Conservation (phyloP, 805 yeast genomes). For the Phaffomyces thermotolerans region DNA sequence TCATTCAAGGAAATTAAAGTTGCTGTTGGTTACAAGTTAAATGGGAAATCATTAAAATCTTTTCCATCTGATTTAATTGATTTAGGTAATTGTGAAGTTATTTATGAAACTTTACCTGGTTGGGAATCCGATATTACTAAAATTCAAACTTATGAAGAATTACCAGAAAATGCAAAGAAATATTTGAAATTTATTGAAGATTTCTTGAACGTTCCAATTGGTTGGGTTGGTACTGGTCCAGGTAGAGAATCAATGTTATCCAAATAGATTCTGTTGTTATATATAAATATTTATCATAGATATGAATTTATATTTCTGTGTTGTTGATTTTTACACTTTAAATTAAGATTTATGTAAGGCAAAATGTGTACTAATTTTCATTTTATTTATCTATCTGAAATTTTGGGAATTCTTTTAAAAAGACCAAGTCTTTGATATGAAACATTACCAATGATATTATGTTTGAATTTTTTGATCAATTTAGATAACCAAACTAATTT, state of each 20-base stretch:
- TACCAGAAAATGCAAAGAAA: slow-evolving; percentile 82
- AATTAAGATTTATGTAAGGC: not conserved
- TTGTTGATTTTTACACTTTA: not conserved
- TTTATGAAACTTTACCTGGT: slow-evolving; percentile 87
- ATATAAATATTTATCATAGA: not conserved
- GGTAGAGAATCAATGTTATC: slow-evolving; percentile 89
- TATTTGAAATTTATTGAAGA: slow-evolving; percentile 85
- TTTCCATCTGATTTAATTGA: slow-evolving; percentile 90
- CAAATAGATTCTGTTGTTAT: not conserved
- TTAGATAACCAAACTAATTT: slow-evolving; percentile 1
- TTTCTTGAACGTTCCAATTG: slow-evolving; percentile 73
- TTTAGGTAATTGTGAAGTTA: slow-evolving; percentile 86
- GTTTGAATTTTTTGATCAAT: not conserved
- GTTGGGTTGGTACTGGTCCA: slow-evolving; percentile 99
- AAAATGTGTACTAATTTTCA: not conserved
- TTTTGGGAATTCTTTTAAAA: not conserved
- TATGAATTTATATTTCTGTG: not conserved
- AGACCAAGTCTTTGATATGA: not conserved
- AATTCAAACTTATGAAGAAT: slow-evolving; percentile 59
- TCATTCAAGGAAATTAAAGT: slow-evolving; percentile 82
- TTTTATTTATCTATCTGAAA: not conserved
- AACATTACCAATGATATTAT: not conserved
- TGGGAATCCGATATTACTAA: slow-evolving; percentile 84
- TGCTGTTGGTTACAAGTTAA: slow-evolving; percentile 73
- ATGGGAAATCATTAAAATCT: slow-evolving; percentile 65